phyloP scores from a whole-genome alignment of 192 early-diverging fungal species.

The Lunasporangiospora selenospora region DNA sequence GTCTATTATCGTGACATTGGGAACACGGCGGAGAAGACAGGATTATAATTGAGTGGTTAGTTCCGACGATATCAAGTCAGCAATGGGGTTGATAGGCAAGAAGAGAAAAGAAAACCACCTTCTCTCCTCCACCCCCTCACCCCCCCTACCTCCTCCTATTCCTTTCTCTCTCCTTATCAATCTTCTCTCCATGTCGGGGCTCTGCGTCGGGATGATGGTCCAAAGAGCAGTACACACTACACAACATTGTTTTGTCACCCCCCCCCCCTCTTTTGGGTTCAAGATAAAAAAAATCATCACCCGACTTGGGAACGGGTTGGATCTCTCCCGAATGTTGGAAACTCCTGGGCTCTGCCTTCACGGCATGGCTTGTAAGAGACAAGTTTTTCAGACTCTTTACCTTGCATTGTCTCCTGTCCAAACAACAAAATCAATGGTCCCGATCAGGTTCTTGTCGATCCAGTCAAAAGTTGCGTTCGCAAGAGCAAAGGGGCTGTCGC shows the following conservation, averaged over 20 bases:
- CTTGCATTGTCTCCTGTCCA: constrained; percentile 83
- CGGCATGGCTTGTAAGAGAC: background rate
- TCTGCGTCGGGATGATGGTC: background rate
- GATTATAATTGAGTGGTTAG: too few relatives aligned
- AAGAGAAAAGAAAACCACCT: too few relatives aligned
- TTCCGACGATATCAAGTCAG: too few relatives aligned
- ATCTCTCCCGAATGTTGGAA: too few relatives aligned
- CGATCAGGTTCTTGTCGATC: constrained; percentile 56
- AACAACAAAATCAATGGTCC: constrained; percentile 71
- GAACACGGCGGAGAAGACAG: too few relatives aligned
- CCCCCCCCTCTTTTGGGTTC: background rate
- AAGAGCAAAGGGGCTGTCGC: constrained; percentile 67
- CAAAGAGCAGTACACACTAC: background rate
- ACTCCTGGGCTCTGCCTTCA: background rate
- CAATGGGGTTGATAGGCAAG: too few relatives aligned
- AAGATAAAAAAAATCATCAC: constrained; percentile 1
- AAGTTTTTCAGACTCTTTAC: constrained; percentile 34
- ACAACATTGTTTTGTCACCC: background rate
- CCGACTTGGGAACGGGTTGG: too few relatives aligned
- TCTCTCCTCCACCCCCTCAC: too few relatives aligned
- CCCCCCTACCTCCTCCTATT: too few relatives aligned
- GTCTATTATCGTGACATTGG: constrained; percentile 54
- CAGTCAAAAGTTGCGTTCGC: constrained; percentile 67
- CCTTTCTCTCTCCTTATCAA: too few relatives aligned
- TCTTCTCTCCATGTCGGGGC: too few relatives aligned